These are phyloP conservation scores for Moniliophthora roreri DNA, from an alignment of 1,284 basidiomycete genomes.

Conservation along the genomic window DNA sequence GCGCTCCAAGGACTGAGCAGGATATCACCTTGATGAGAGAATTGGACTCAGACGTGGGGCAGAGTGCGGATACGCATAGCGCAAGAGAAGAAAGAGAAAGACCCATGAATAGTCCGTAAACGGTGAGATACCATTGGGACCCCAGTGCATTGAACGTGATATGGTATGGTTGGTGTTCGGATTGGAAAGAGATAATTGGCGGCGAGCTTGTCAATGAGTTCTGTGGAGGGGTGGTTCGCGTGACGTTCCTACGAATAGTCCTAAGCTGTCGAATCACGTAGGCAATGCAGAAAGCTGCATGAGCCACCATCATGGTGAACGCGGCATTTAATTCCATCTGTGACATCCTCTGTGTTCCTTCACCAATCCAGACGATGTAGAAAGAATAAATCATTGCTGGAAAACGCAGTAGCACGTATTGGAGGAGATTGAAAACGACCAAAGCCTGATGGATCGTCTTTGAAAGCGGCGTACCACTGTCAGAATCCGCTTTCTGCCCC, in stretches of 20 bases:
- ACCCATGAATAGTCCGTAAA: slow-evolving; percentile 14
- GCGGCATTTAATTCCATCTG: not conserved
- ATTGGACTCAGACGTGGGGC: not conserved
- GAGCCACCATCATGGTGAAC: not conserved
- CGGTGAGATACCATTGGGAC: slow-evolving; percentile 3
- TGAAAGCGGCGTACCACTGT: too few relatives aligned
- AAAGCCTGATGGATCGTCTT: not conserved
- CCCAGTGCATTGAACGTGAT: slow-evolving; percentile 1
- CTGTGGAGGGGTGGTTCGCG: not conserved
- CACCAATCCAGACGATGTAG: not conserved
- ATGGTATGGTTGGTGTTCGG: slow-evolving; percentile 9
- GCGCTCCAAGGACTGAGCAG: slow-evolving; percentile 8
- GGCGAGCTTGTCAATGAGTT: not conserved
- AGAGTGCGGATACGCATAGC: not conserved
- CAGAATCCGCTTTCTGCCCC: not conserved
- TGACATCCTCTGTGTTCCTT: not conserved
- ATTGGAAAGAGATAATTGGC: not conserved
- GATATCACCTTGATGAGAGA: not conserved
- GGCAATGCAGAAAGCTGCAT: slow-evolving; percentile 7
- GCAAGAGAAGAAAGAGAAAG: slow-evolving; percentile 4
- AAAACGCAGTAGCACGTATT: not conserved
- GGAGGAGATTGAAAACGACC: not conserved
- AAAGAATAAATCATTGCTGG: not conserved
- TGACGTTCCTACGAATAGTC: not conserved
- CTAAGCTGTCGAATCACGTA: slow-evolving; percentile 2